Evolutionary conservation across 2,329 filamentous ascomycete genomes (phyloP), one percentile per base, ranked within the genome.

Genomic region (Cladosporium sphaerospermum): DNA sequence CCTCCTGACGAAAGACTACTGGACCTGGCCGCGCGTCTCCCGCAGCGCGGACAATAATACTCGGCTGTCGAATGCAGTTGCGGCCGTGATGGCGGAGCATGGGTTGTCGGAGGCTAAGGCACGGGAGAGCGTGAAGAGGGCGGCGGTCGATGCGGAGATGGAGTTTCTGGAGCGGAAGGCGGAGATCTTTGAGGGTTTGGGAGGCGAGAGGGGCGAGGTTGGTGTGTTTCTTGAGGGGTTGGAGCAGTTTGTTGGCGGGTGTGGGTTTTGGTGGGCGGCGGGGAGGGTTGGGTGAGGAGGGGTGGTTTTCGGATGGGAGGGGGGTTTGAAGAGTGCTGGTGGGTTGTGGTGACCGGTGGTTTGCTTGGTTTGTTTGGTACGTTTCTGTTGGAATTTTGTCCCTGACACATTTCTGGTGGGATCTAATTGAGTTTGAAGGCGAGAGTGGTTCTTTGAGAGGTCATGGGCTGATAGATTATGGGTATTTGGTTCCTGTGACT

Each of bases 241-340:
- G 47, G 47, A 50, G 39, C 14, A 42, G 16, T 50, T 50, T 33
- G 47, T 39, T 19, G 47, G 28, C 11, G 47, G 47, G 10, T 33
- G 40, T 7, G 42, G 47, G n/a, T 16, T 50, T 28, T 50, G 47
- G 47, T 50, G 47, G 23, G 23, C 23, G 5, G 23, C 23, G 23
- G 23, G 23, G 23, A 28, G 23, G 23, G 23, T 1, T 28, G 4
- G 23, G 23, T 28, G 23, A 28, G 3, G 4, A 5, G 23, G 23
- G 1, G 4, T 3, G 23, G 23, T 4, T 28, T 5, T 5, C 1
- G 23, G 23, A 28, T 28, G 23, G 23, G 23, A 4, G 23, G 23
- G 23, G 23, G 23, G 23, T 4, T 28, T 28, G 23, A 28, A 7
- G 23, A 4, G 23, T 28, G 23, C 23, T 28, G 23, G 23, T 28